phyloP scores from a whole-genome alignment of 2,329 filamentous ascomycete genomes.

The Arthrobotrys musiformis region DNA sequence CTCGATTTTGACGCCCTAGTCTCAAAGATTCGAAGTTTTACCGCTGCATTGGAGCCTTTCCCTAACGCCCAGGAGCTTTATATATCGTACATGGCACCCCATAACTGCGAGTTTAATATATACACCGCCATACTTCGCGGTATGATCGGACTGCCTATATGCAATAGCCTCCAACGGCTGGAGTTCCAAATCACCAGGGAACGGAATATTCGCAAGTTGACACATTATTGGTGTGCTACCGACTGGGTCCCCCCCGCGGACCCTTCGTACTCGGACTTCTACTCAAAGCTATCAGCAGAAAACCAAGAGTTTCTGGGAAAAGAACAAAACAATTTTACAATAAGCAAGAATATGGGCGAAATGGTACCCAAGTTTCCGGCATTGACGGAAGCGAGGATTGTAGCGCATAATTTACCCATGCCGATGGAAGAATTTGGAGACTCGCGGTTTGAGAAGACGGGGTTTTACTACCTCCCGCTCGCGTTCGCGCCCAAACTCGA shows the following conservation, averaged over 20 bases:
- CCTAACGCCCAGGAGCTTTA: conserved; percentile 4
- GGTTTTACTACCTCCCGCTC: conserved; percentile 2
- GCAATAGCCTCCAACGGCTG: background rate
- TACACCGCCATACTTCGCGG: conserved; percentile 1
- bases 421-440: background rate
- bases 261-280: background rate
- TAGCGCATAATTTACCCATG: background rate
- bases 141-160: background rate
- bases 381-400: conserved; percentile 3
- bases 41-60: background rate
- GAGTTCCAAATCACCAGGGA: background rate
- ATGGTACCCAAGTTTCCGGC: background rate
- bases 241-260: background rate
- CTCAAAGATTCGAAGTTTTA: background rate
- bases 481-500: background rate
- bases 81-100: background rate
- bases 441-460: background rate
- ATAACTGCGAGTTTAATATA: conserved; percentile 16
- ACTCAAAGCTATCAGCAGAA: background rate
- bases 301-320: conserved; percentile 11
- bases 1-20: background rate
- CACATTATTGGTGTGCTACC: background rate
- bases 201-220: background rate
- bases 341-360: background rate
- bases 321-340: conserved; percentile 4